A percentile compares a stretch with the other conserved stretches of the same genome.
Conservation (phyloP, 768 basidiomycete species). For the Polyporus arcularius region DNA sequence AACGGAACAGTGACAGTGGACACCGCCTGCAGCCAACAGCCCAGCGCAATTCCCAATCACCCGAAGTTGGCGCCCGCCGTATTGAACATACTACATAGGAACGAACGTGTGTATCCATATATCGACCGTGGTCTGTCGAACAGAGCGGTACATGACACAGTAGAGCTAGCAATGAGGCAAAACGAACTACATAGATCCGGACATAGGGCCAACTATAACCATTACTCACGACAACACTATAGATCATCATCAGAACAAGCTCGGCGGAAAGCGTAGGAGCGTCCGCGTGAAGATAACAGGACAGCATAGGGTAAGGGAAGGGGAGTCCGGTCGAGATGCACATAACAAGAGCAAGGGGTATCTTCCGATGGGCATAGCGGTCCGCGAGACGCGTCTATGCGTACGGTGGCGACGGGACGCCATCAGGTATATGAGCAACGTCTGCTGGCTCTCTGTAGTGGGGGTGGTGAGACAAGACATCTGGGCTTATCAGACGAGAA, state of each 20-base stretch:
- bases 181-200: constrained; percentile 14
- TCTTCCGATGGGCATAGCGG: constrained; percentile 12
- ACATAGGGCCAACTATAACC: neutral
- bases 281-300: neutral
- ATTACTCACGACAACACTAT: neutral
- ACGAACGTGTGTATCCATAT: constrained; percentile 8
- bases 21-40: neutral
- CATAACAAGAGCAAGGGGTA: constrained; percentile 9
- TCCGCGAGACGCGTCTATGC: constrained; percentile 9
- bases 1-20: neutral
- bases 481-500: neutral
- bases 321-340: neutral
- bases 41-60: neutral
- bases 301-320: constrained; percentile 9
- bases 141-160: neutral
- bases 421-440: constrained; percentile 10
- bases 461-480: neutral
- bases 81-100: neutral
- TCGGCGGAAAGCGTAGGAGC: neutral
- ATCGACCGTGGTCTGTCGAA: neutral
- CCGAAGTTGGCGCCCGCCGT: neutral
- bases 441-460: constrained; percentile 3
- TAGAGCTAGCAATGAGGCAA: constrained; percentile 1
- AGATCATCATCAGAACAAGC: neutral
- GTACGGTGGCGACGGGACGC: neutral